Base-by-base conservation (phyloP, 2,329 filamentous ascomycete species). In the Talaromyces amestolkiae region DNA sequence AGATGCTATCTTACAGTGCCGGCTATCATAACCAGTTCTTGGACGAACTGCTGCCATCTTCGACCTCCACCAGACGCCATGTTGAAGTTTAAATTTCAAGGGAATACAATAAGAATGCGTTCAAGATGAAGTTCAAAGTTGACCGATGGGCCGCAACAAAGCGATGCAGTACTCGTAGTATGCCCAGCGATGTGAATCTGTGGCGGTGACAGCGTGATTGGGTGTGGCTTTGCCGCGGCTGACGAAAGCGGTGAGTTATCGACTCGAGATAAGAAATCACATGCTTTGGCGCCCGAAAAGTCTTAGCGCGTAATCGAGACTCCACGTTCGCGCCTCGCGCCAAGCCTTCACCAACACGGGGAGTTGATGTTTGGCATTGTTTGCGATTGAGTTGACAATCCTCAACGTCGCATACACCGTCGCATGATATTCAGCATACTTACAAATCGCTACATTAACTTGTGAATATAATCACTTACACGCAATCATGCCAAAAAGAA, bases 1-100 rank as follows among this genome's bases (percentile, higher is more conserved):
- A 22, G n/a, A 49, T 47, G 17, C 27, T 31, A 70, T 61, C 79
- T 73, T 70, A 82, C 80, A 39, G 80, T 80, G 64, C 80, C 80
- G 63, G 80, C 79, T 64, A 81, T 76, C 73, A 82, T 79, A 47
- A 82, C 72, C 70, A 82, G 68, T 70, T 82, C 80, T 68, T 82
- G 79, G 64, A 82, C 68, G 70, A 82, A 77, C 68, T 81, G 79
- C 69, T 80, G 76, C 78, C 79, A 81, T 72, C 79, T 75, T 69
- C 79, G 76, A 60, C 75, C 76, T 66, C 77, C 77, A 63, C 75
- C 73, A 65, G 79, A 78, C 69, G 78, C 76, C 80, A 81, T 81
- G 68, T 69, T 68, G 71, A 65, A 11, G 17, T 37, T 47, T 43
- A 6, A 31, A 43, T 31, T 15, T 33, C n/a, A 45, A 7, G 9